Base-by-base conservation (phyloP, 345 rosid genomes). In the Isatis tinctoria region DNA sequence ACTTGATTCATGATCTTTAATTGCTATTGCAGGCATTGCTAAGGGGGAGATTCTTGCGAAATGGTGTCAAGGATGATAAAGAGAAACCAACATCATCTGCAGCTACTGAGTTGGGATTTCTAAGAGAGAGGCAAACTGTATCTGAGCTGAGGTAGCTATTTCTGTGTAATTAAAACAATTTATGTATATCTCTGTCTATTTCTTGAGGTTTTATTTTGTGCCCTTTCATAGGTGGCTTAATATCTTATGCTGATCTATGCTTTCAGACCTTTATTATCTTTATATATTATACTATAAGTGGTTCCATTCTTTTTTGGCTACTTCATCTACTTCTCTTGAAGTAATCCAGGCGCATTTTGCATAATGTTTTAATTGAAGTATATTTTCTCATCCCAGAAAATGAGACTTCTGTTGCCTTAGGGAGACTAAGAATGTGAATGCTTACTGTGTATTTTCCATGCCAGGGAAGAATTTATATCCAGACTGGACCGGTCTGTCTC, bases 41-140 rank as follows among this genome's bases (percentile, higher is more conserved):
- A 33, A 80, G 97, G 83, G 98, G 97, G 37, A 86, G 98, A 72
- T 94, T 94, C 86, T 83, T 94, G 87, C 91, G 96, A 59, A 90
- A 87, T 90, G 84, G 80, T 76, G 83, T 82, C 83, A 74, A 74
- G 61, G 66, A 73, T 75, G 87, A 77, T 74, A 81, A 74, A 71
- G 85, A 80, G 68, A 85, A 88, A 77, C 83, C 86, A 32, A 70
- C 82, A 63, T 85, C 96, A 43, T 77, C 73, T 14, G 93, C 98
- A 12, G 97, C 90, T 72, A 82, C 83, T 74, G 98, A 94, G 78
- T 83, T 94, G 66, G 98, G 98, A 27, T 84, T 94, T 69, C 70
- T 94, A 82, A 86, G 96, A 84, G 88, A 88, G 78, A 86, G 91
- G 67, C 94, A 94, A 54, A 84, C 97, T 5, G 98, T 91, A 61